Base-by-base conservation (phyloP, 805 yeast species). In the Spathaspora girioi region DNA sequence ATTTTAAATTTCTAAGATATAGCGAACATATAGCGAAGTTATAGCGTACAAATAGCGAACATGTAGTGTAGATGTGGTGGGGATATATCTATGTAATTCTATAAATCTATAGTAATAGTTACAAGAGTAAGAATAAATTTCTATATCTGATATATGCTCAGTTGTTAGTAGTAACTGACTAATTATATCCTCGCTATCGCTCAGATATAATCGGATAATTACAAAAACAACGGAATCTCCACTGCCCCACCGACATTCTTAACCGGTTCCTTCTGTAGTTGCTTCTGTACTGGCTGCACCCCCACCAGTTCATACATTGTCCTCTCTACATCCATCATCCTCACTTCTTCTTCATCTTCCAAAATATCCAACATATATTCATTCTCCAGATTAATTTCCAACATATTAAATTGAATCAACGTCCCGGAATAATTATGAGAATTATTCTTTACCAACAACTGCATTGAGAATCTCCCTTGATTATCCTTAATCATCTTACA, bases 151-250 rank as follows among this genome's bases (percentile, higher is more conserved):
- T n/a, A n/a, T n/a, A n/a, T n/a, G n/a, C n/a, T n/a, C n/a, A n/a
- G n/a, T n/a, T n/a, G n/a, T n/a, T n/a, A n/a, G n/a, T n/a, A n/a
- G n/a, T n/a, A n/a, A n/a, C n/a, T n/a, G n/a, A n/a, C n/a, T n/a
- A n/a, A n/a, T n/a, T n/a, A n/a, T n/a, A n/a, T n/a, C 26, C 6
- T 23, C 26, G 26, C 26, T 23, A 23, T 23, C 26, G 26, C 26
- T 23, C 26, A 23, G 26, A 4, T 23, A 6, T 23, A 4, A 29
- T 4, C 11, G 4, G 32, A 7, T 27, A 7, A 27, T 29, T 49
- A 73, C 32, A 76, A 62, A 52, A 75, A 76, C 23, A 76, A 60
- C 1, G 80, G 80, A 10, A 76, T 68, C 52, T 76, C 80, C 45
- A 75, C 71, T 6, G 76, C 77, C 10, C 76, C 77, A 11, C 76